Evolutionary conservation across 352 stramenopile species (phyloP).

Genomic region (Pythium brachiatum): DNA sequence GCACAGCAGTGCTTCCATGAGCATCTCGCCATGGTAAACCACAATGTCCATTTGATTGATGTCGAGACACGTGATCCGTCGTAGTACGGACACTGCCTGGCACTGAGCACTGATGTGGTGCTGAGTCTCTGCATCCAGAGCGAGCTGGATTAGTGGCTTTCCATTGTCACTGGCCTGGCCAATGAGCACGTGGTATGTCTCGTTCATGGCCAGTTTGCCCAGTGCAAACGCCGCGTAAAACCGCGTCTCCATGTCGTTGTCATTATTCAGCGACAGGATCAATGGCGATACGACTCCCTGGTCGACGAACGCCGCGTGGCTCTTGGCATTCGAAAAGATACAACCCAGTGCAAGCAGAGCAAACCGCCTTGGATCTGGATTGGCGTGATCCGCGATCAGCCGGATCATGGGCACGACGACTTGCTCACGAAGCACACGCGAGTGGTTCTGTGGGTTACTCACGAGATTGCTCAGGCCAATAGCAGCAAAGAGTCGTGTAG

Average conservation of each 20-base stretch:
- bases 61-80: slow-evolving; percentile 79
- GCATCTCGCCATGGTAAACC: slow-evolving; percentile 36
- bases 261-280: slow-evolving; percentile 49
- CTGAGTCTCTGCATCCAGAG: slow-evolving; percentile 43
- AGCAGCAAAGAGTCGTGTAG: slow-evolving; percentile 83
- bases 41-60: slow-evolving; percentile 87
- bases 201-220: slow-evolving; percentile 91
- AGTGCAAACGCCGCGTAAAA: slow-evolving; percentile 93
- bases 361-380: slow-evolving; percentile 67
- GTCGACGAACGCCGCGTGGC: slow-evolving; percentile 72
- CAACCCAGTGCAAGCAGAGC: slow-evolving; percentile 85
- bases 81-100: slow-evolving; percentile 90
- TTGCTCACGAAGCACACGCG: slow-evolving; percentile 58
- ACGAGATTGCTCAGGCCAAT: slow-evolving; percentile 91
- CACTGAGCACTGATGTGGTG: slow-evolving; percentile 66
- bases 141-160: slow-evolving; percentile 49
- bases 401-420: slow-evolving; percentile 55
- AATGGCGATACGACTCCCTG: slow-evolving; percentile 70
- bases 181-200: slow-evolving; percentile 62
- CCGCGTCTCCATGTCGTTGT: slow-evolving; percentile 87
- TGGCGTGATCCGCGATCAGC: slow-evolving; percentile 38
- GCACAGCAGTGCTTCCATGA: slow-evolving; percentile 53
- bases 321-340: slow-evolving; percentile 62
- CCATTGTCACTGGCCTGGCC: slow-evolving; percentile 49
- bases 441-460: slow-evolving; percentile 79